Evolutionary conservation across 768 basidiomycete species (phyloP).

Genomic region (Cystobasidium tubakii): DNA sequence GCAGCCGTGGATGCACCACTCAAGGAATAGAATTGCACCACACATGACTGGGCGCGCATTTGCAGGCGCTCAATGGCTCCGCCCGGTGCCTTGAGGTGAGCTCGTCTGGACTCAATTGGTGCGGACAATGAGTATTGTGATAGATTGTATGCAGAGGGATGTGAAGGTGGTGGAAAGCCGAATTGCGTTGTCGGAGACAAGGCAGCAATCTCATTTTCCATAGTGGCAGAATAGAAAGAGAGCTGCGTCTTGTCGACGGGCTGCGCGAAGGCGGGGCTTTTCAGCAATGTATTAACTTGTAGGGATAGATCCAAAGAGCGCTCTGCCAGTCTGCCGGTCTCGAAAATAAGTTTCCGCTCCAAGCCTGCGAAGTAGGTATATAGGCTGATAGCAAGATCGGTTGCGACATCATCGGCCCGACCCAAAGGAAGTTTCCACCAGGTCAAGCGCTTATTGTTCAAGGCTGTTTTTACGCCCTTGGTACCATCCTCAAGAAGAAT

Average conservation of each 20-base stretch:
- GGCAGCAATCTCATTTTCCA: constrained; percentile 24
- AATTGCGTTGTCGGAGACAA: constrained; percentile 38
- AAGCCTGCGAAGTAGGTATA: constrained; percentile 31
- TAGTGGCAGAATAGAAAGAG: constrained; percentile 18
- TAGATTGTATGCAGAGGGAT: background rate
- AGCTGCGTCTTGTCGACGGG: background rate
- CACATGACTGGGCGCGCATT: constrained; percentile 37
- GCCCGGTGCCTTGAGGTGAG: constrained; percentile 39
- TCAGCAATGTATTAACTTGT: constrained; percentile 30
- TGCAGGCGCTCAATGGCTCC: constrained; percentile 42
- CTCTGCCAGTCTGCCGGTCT: constrained; percentile 30
- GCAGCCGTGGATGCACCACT: background rate
- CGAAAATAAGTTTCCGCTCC: constrained; percentile 38
- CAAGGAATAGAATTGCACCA: constrained; percentile 26
- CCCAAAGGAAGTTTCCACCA: constrained; percentile 45
- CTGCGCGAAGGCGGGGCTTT: constrained; percentile 26
- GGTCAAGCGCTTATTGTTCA: constrained; percentile 28
- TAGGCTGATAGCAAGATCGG: constrained; percentile 38
- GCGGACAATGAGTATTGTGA: constrained; percentile 35
- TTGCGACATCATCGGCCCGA: constrained; percentile 42
- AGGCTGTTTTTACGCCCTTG: constrained; percentile 10
- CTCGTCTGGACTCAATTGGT: constrained; percentile 35
- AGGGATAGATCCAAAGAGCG: background rate
- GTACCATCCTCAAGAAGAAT: constrained; percentile 25
- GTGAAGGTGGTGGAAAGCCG: constrained; percentile 32